These are phyloP conservation scores for Penicillium sp. DNA, from an alignment of 2,329 filamentous ascomycete genomes.

Conservation along the genomic window DNA sequence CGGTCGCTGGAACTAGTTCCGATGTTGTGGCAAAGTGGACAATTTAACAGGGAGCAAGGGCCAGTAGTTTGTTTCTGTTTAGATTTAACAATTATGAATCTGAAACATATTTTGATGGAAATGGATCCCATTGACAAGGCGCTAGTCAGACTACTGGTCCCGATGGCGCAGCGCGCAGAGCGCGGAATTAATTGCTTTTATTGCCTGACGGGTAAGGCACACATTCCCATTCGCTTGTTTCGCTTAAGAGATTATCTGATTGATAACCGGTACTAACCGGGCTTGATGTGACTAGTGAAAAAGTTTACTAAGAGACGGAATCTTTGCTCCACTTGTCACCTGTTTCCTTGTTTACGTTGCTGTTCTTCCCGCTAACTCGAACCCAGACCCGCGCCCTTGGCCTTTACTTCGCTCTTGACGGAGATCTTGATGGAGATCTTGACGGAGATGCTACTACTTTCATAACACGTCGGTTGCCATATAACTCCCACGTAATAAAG, in stretches of 20 bases:
- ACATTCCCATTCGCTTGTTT: background rate
- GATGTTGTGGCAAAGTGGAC: too few relatives aligned
- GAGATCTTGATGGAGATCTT: too few relatives aligned
- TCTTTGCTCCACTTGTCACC: background rate
- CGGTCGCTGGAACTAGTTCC: too few relatives aligned
- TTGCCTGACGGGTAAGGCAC: background rate
- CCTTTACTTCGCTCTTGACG: background rate
- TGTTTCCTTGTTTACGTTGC: background rate
- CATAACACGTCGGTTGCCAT: too few relatives aligned
- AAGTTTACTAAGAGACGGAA: background rate
- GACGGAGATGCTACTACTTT: background rate
- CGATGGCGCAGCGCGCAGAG: background rate
- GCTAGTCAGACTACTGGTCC: too few relatives aligned
- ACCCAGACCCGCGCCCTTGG: background rate
- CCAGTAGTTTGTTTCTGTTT: too few relatives aligned
- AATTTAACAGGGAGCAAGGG: too few relatives aligned
- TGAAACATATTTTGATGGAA: too few relatives aligned
- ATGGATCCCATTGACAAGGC: too few relatives aligned
- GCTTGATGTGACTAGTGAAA: background rate
- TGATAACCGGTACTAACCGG: background rate
- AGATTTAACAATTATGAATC: too few relatives aligned
- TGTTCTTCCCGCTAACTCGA: background rate
- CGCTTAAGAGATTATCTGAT: slow-evolving; percentile 1
- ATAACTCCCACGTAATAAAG: too few relatives aligned
- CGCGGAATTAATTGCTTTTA: background rate